Percentiles rank a stretch among this genome's conserved stretches.
These are phyloP conservation scores for Calycina herbarum DNA, from an alignment of 2,329 filamentous ascomycete species.

Conservation along the genomic window DNA sequence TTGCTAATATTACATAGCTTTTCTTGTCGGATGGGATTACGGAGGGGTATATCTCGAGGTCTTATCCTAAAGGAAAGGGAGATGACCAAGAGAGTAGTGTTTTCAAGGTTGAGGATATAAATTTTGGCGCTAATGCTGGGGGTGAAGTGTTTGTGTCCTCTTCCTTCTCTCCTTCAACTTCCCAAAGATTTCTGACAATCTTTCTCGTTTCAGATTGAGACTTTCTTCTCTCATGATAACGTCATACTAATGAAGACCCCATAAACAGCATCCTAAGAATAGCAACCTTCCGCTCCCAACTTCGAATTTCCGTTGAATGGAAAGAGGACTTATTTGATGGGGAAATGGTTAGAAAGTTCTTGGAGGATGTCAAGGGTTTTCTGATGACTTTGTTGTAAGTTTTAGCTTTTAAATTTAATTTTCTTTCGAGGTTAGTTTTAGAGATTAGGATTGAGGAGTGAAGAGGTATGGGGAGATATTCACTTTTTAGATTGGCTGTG, in stretches of 20 bases:
- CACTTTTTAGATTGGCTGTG: too few species aligned
- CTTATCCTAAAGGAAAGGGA: slow-evolving; percentile 9
- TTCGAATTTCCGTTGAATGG: slow-evolving; percentile 27
- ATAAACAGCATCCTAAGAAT: slow-evolving; percentile 23
- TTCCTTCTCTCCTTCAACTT: background rate
- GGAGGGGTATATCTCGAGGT: slow-evolving; percentile 25
- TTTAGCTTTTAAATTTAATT: too few species aligned
- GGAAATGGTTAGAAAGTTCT: slow-evolving; percentile 14
- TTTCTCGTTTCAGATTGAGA: too few species aligned
- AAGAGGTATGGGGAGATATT: too few species aligned
- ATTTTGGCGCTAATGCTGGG: slow-evolving; percentile 28
- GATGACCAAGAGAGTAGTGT: background rate
- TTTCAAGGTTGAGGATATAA: slow-evolving; percentile 19
- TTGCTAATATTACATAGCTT: slow-evolving; percentile 10
- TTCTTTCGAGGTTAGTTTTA: too few species aligned
- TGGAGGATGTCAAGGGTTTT: slow-evolving; percentile 21
- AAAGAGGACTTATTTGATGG: slow-evolving; percentile 21
- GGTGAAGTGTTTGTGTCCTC: slow-evolving; percentile 12
- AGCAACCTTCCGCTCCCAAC: slow-evolving; percentile 22
- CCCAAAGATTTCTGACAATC: too few species aligned
- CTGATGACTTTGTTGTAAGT: slow-evolving; percentile 9
- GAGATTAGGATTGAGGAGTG: too few species aligned
- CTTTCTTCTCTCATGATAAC: background rate
- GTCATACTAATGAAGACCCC: background rate
- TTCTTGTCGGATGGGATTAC: slow-evolving; percentile 30